These are phyloP conservation scores for Salix suchowensis DNA, from an alignment of 345 rosid genomes.

Conservation along the genomic window DNA sequence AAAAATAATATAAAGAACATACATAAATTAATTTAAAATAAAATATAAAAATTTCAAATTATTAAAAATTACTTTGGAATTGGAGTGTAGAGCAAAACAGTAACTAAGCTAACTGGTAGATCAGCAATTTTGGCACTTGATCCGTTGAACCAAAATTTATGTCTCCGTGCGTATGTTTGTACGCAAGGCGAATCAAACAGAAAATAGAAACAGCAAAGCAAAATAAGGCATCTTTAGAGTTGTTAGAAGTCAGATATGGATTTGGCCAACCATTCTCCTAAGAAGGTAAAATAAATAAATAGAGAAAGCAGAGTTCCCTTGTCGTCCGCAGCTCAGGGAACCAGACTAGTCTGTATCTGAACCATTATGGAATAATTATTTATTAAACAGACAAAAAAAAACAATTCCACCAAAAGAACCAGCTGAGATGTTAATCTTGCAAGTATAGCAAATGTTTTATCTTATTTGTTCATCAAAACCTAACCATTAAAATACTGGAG, in stretches of 20 bases:
- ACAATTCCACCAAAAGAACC: neutral
- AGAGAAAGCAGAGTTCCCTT: slow-evolving; percentile 12
- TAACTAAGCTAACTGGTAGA: no score
- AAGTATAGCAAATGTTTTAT: neutral
- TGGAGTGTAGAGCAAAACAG: no score
- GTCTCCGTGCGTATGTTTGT: neutral
- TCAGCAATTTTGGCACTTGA: no score
- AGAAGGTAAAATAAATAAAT: neutral
- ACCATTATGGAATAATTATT: neutral
- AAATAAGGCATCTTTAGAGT: slow-evolving; percentile 23
- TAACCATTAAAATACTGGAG: neutral
- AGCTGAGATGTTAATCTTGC: neutral
- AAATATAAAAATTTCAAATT: no score
- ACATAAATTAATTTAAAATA: no score
- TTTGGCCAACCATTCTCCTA: slow-evolving; percentile 35
- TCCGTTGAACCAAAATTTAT: neutral
- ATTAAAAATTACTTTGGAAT: no score
- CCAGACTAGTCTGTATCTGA: slow-evolving; percentile 8
- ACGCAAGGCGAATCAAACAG: neutral
- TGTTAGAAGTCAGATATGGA: slow-evolving; percentile 34
- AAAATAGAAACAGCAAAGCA: neutral
- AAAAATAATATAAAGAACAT: no score
- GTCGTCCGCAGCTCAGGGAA: slow-evolving; percentile 13
- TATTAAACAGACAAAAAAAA: neutral
- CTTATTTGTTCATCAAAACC: neutral